These are phyloP conservation scores for Tephrocybe sp. DNA, from an alignment of 768 basidiomycete genomes.

Conservation along the genomic window DNA sequence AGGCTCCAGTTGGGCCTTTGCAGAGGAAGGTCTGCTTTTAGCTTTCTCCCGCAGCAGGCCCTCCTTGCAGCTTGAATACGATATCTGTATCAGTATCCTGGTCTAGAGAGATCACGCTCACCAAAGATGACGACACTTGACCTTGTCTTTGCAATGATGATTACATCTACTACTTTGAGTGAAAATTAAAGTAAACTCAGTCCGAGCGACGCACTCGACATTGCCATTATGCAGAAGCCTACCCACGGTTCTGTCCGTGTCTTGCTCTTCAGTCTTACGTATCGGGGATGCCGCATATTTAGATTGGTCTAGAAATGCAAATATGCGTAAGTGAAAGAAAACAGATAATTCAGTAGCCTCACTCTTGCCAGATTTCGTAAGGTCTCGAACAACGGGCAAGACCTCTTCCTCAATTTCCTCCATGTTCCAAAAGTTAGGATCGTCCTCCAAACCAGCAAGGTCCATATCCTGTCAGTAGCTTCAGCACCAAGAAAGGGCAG, in stretches of 20 bases:
- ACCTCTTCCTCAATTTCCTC: constrained; percentile 33
- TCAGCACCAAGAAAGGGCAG: not conserved
- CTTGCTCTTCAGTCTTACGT: not conserved
- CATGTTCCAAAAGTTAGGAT: constrained; percentile 68
- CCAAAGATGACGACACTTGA: constrained; percentile 76
- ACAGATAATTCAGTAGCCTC: not conserved
- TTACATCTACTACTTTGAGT: constrained; percentile 55
- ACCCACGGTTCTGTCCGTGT: constrained; percentile 9
- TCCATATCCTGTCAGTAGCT: constrained; percentile 52
- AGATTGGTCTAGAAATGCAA: too few species aligned
- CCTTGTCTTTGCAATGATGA: constrained; percentile 78
- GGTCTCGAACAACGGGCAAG: constrained; percentile 28
- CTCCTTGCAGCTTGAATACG: constrained; percentile 59
- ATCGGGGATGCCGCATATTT: too few species aligned
- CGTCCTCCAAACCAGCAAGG: constrained; percentile 62
- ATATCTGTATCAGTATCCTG: too few species aligned
- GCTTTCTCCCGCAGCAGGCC: constrained; percentile 56
- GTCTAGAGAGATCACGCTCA: constrained; percentile 25
- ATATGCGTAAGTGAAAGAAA: not conserved
- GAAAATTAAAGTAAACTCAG: not conserved
- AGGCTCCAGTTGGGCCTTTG: constrained; percentile 7
- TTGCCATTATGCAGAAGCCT: constrained; percentile 60
- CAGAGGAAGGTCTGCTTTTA: constrained; percentile 19
- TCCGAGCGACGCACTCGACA: constrained; percentile 48
- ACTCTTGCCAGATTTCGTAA: constrained; percentile 29